Evolutionary conservation across 2,329 filamentous ascomycete species (phyloP).

Genomic region (Knufia petricola): DNA sequence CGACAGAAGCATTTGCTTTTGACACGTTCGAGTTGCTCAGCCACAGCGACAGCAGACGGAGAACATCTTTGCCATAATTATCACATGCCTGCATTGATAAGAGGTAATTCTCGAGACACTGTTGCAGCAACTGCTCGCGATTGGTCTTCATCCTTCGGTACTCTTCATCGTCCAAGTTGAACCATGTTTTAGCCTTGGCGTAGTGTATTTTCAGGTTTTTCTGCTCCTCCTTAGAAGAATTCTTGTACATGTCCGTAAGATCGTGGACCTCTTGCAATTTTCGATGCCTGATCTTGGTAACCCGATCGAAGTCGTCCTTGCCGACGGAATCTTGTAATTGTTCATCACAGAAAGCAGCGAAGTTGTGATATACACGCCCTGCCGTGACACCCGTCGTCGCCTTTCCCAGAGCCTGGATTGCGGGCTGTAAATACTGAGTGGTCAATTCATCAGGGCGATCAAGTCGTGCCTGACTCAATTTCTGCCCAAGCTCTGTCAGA

Average conservation of each 20-base stretch:
- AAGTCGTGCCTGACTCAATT: constrained; percentile 78
- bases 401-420: constrained; percentile 69
- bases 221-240: constrained; percentile 40
- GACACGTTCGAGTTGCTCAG: constrained; percentile 72
- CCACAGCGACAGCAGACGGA: constrained; percentile 92
- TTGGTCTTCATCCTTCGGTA: constrained; percentile 67
- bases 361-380: constrained; percentile 85
- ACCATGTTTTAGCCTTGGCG: constrained; percentile 72
- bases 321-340: constrained; percentile 81
- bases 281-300: constrained; percentile 67
- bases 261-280: constrained; percentile 73
- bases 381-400: constrained; percentile 60
- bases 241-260: constrained; percentile 52
- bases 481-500: constrained; percentile 77
- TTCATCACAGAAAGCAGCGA: constrained; percentile 88
- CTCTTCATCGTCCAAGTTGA: constrained; percentile 81
- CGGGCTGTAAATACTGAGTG: constrained; percentile 71
- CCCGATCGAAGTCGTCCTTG: constrained; percentile 71
- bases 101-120: constrained; percentile 89
- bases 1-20: constrained; percentile 67
- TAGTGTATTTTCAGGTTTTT: constrained; percentile 52
- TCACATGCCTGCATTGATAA: constrained; percentile 77
- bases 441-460: constrained; percentile 89
- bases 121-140: constrained; percentile 71
- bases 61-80: constrained; percentile 75